phyloP scores from a whole-genome alignment of 805 yeast genomes.

The Wickerhamiella vanderwaltii region DNA sequence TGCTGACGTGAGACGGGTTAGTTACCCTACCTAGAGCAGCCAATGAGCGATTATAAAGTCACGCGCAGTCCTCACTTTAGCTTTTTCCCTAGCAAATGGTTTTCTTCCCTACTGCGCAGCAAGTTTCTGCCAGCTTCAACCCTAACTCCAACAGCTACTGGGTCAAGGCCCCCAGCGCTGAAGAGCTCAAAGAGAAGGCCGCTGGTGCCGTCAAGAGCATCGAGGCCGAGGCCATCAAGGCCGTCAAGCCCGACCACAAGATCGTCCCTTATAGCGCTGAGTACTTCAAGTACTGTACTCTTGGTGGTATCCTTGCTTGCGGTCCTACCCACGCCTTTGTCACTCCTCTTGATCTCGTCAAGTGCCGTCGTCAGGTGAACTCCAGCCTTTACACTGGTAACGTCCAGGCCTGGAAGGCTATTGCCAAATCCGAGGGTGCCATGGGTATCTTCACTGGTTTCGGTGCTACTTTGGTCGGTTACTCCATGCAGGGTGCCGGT shows the following conservation, averaged over 20 bases:
- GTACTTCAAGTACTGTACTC: conserved; percentile 59
- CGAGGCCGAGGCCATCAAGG: conserved; percentile 28
- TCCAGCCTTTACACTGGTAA: conserved; percentile 61
- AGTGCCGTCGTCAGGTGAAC: conserved; percentile 85
- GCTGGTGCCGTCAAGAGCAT: conserved; percentile 22
- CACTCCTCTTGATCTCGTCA: conserved; percentile 86
- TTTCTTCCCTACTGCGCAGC: conserved; percentile 30
- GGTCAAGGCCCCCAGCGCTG: conserved; percentile 24
- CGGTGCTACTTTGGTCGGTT: conserved; percentile 87
- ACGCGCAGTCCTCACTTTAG: not conserved
- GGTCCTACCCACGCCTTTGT: conserved; percentile 94
- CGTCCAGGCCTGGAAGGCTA: conserved; percentile 67
- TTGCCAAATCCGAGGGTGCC: conserved; percentile 60
- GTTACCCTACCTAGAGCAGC: conserved; percentile 9
- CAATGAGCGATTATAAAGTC: conserved; percentile 10
- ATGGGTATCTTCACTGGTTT: conserved; percentile 74
- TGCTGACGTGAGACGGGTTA: too few species aligned
- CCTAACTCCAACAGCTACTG: conserved; percentile 30
- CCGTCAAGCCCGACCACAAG: conserved; percentile 25
- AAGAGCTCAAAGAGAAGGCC: conserved; percentile 23
- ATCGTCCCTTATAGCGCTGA: conserved; percentile 48
- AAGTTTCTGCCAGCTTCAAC: conserved; percentile 30
- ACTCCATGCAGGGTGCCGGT: conserved; percentile 93
- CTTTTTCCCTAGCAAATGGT: conserved; percentile 23
- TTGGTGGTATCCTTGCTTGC: conserved; percentile 75